These are phyloP conservation scores for Juglanconis oblonga DNA, from an alignment of 2,329 filamentous ascomycete species.

Conservation along the genomic window DNA sequence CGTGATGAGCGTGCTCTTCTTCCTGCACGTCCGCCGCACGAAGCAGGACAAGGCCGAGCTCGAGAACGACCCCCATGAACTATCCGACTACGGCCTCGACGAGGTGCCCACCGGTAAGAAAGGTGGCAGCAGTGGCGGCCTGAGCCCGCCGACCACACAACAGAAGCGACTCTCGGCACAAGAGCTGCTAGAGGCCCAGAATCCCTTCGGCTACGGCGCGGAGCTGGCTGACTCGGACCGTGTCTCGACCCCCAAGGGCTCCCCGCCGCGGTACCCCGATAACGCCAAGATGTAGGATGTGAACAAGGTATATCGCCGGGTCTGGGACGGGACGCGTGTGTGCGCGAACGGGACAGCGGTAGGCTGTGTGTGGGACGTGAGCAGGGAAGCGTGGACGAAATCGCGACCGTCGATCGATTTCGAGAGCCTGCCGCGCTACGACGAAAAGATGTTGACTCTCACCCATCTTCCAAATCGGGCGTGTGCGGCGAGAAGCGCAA, in stretches of 20 bases:
- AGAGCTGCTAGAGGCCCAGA: conserved; percentile 12
- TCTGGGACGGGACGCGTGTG: neutral
- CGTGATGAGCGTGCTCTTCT: conserved; percentile 10
- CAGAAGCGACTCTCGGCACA: conserved; percentile 12
- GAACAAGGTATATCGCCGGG: neutral
- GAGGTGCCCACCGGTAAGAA: conserved; percentile 25
- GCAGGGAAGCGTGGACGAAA: neutral
- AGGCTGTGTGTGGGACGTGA: neutral
- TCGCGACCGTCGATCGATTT: neutral
- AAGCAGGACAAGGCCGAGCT: conserved; percentile 21
- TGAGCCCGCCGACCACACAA: neutral
- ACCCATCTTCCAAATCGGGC: neutral
- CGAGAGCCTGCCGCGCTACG: neutral
- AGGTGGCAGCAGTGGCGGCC: neutral
- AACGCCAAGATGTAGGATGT: conserved; percentile 14
- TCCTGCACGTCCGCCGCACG: conserved; percentile 12
- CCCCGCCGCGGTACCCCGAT: conserved; percentile 16
- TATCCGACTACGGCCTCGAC: conserved; percentile 41
- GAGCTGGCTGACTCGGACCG: conserved; percentile 11
- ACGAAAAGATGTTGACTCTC: neutral
- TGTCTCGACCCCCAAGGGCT: neutral
- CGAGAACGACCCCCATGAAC: conserved; percentile 23
- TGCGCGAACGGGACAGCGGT: neutral
- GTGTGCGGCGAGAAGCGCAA: neutral
- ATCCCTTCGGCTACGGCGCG: conserved; percentile 14